Conservation (phyloP, 805 yeast species). For the Suhomyces pyralidae region DNA sequence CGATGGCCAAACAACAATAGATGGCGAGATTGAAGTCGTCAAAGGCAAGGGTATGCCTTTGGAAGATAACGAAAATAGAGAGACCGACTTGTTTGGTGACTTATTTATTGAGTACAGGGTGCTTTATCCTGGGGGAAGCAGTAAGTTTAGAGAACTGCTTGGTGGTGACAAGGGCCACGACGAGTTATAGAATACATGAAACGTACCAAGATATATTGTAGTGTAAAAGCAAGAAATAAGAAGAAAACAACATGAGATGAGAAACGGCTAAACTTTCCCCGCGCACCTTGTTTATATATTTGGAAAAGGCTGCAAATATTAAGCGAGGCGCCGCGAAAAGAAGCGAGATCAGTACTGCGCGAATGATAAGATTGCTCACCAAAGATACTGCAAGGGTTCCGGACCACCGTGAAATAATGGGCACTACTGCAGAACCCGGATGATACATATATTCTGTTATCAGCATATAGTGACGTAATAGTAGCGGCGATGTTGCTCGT, state of each 20-base stretch:
- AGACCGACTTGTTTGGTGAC: conserved; percentile 32
- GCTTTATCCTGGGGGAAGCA: conserved; percentile 20
- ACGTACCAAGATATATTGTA: background rate
- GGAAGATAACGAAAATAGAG: conserved; percentile 30
- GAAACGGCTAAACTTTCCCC: background rate
- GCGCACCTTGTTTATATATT: background rate
- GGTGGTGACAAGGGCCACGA: conserved; percentile 15
- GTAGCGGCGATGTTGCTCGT: background rate
- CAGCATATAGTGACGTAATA: background rate
- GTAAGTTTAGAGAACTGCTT: background rate
- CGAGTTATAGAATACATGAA: conserved; percentile 16
- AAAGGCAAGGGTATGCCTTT: conserved; percentile 86
- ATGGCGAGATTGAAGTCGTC: conserved; percentile 72
- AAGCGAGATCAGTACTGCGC: background rate
- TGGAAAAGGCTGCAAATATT: background rate
- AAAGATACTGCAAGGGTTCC: background rate
- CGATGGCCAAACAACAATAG: conserved; percentile 49
- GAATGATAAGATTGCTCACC: background rate
- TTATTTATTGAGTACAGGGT: conserved; percentile 45
- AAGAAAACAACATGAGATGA: background rate
- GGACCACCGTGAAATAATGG: background rate
- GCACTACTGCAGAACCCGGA: background rate
- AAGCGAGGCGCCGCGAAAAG: background rate
- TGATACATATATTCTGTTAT: background rate
- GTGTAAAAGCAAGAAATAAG: background rate